Base-by-base conservation (phyloP, 2,329 filamentous ascomycete genomes). In the Fusarium palustre region DNA sequence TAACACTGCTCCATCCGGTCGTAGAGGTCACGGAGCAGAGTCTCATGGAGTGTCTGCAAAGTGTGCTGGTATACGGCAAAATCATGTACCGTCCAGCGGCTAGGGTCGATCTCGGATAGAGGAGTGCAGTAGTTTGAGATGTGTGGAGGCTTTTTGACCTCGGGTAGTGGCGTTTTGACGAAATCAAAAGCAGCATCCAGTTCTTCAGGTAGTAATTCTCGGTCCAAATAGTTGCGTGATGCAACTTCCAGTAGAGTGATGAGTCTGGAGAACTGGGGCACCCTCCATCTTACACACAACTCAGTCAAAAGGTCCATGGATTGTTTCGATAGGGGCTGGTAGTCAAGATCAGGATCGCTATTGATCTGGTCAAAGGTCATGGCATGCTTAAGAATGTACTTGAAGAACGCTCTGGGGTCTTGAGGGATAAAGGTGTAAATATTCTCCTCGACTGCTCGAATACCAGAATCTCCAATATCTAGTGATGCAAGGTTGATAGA, bases 371-470 rank as follows among this genome's bases (percentile, higher is more conserved):
- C 88, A 77, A 87, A 88, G 5, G 85, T 84, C 79, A 97, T 85
- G 33, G 92, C 91, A 77, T 94, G 90, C 72, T 91, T 89, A 54
- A 97, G 81, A 64, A 97, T 91, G 57, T 91, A 90, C 76, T 92
- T 92, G 81, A 97, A 97, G 76, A 92, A 94, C 11, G 89, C 86
- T 73, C 94, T 88, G 31, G 95, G 88, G 69, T 97, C 93, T 34
- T 91, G 84, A 33, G 96, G 96, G 62, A 97, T 97, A 77, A 95
- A 99, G 1, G 92, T 96, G 78, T 95, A 98, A 50, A 90, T 86
- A 48, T 89, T 82, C 71, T 91, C 87, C 68, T 90, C 88, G 16
- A 89, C 84, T 33, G 82, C 77, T 56, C 85, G 81, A 62, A 86
- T 85, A 68, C 81, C 77, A n/a, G 76, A 77, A 49, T 88, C 84